These are phyloP conservation scores for Yarrowia deformans DNA, from an alignment of 805 yeast genomes.

Conservation along the genomic window DNA sequence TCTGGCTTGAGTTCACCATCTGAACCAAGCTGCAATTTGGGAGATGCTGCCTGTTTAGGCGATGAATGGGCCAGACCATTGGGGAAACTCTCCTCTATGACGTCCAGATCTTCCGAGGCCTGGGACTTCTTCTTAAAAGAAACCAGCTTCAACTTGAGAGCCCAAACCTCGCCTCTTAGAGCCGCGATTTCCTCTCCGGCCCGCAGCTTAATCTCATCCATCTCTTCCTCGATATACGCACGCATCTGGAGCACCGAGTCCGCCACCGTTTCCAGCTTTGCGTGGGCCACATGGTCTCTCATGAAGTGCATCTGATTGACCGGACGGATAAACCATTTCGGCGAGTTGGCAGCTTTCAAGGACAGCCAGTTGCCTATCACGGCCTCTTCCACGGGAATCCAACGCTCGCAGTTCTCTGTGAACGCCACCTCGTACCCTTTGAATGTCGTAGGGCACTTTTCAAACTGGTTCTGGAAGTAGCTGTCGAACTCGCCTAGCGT, in stretches of 20 bases:
- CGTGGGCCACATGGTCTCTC: conserved; percentile 18
- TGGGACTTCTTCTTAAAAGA: background rate
- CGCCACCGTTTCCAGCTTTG: conserved; percentile 17
- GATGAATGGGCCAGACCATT: conserved; percentile 1
- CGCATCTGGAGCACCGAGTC: conserved; percentile 21
- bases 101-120: conserved; percentile 2
- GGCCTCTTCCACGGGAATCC: conserved; percentile 16
- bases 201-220: conserved; percentile 16
- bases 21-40: background rate
- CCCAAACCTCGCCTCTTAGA: background rate
- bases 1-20: background rate
- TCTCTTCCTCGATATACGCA: conserved; percentile 16
- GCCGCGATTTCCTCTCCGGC: background rate
- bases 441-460: background rate
- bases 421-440: conserved; percentile 3
- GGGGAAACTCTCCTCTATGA: background rate
- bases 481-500: conserved; percentile 6
- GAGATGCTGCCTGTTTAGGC: background rate
- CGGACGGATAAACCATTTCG: conserved; percentile 13
- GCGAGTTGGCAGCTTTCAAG: background rate
- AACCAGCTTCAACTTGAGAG: background rate
- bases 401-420: background rate
- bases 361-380: conserved; percentile 15
- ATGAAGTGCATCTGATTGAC: background rate
- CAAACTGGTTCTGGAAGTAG: background rate